These are phyloP conservation scores for Hypoxylon fragiforme DNA, from an alignment of 495 filamentous ascomycete genomes.

Conservation along the genomic window DNA sequence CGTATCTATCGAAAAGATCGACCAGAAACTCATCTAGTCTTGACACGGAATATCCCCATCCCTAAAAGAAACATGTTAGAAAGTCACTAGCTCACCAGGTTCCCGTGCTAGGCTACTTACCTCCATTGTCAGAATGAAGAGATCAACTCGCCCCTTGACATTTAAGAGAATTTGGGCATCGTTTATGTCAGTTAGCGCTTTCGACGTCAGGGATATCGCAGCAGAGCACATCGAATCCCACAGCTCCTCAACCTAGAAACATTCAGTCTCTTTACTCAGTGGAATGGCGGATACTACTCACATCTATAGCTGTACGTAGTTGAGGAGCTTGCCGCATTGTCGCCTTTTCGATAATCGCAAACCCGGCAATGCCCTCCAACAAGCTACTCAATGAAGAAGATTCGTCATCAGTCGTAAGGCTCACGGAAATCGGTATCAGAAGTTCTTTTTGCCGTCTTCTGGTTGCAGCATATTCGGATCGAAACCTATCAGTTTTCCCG, in stretches of 20 bases:
- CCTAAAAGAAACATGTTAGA: slow-evolving; percentile 51
- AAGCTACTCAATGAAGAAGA: slow-evolving; percentile 79
- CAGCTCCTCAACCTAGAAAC: slow-evolving; percentile 79
- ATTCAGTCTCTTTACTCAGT: slow-evolving; percentile 30
- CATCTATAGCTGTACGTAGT: slow-evolving; percentile 81
- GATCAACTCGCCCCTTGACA: slow-evolving; percentile 85
- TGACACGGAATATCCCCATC: slow-evolving; percentile 85
- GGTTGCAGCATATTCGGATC: slow-evolving; percentile 85
- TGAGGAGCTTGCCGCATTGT: slow-evolving; percentile 86
- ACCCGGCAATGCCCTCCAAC: slow-evolving; percentile 90
- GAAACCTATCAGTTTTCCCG: slow-evolving; percentile 88
- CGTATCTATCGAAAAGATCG: slow-evolving; percentile 88
- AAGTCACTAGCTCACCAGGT: slow-evolving; percentile 1
- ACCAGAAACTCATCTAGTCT: slow-evolving; percentile 81
- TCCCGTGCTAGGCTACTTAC: slow-evolving; percentile 48
- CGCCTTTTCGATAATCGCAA: slow-evolving; percentile 92
- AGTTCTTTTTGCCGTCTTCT: slow-evolving; percentile 90
- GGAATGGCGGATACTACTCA: slow-evolving; percentile 44
- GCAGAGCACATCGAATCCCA: slow-evolving; percentile 98
- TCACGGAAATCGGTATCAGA: slow-evolving; percentile 72
- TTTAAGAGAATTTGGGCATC: slow-evolving; percentile 85
- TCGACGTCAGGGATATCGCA: slow-evolving; percentile 76
- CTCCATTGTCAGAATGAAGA: slow-evolving; percentile 99
- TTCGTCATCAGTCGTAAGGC: slow-evolving; percentile 72
- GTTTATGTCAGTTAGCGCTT: slow-evolving; percentile 72